These are phyloP conservation scores for Rosa hybrid DNA, from an alignment of 331 rosid species.

Conservation along the genomic window DNA sequence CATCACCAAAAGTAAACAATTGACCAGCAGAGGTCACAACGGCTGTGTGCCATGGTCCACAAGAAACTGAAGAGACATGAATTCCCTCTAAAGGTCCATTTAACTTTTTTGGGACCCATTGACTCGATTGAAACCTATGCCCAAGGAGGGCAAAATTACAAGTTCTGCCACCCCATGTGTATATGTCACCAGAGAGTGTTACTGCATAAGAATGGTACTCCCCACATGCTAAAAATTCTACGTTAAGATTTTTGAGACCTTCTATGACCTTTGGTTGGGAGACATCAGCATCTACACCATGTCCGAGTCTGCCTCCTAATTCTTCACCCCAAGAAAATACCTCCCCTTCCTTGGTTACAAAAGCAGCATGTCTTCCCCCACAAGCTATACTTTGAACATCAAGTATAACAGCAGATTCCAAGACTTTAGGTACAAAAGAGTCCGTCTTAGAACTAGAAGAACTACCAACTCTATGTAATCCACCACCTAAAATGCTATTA, in stretches of 20 bases:
- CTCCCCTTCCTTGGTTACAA: conserved; percentile 46
- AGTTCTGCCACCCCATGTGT: conserved; percentile 44
- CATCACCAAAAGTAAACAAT: conserved; percentile 46
- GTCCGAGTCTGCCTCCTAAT: conserved; percentile 50
- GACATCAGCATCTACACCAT: conserved; percentile 47
- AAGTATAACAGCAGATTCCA: conserved; percentile 41
- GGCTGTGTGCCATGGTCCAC: conserved; percentile 55
- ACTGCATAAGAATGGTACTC: conserved; percentile 50
- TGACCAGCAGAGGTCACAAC: conserved; percentile 52
- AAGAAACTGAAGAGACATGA: conserved; percentile 43
- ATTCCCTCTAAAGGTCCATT: conserved; percentile 45
- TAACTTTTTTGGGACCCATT: conserved; percentile 43
- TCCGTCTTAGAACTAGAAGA: conserved; percentile 30
- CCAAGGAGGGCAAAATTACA: conserved; percentile 35
- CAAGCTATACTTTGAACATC: conserved; percentile 45
- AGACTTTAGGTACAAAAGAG: conserved; percentile 33
- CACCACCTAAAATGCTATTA: conserved; percentile 45
- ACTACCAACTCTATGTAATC: conserved; percentile 32
- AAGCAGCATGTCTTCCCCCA: conserved; percentile 47
- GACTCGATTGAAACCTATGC: conserved; percentile 35
- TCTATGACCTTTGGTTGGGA: conserved; percentile 46
- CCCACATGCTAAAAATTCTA: conserved; percentile 45
- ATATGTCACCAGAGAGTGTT: conserved; percentile 47
- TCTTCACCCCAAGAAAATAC: conserved; percentile 49
- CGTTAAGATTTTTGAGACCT: conserved; percentile 31